Percentiles rank a stretch among this genome's conserved stretches.
These are phyloP conservation scores for Pichia nakasei DNA, from an alignment of 805 yeast genomes.

Conservation along the genomic window DNA sequence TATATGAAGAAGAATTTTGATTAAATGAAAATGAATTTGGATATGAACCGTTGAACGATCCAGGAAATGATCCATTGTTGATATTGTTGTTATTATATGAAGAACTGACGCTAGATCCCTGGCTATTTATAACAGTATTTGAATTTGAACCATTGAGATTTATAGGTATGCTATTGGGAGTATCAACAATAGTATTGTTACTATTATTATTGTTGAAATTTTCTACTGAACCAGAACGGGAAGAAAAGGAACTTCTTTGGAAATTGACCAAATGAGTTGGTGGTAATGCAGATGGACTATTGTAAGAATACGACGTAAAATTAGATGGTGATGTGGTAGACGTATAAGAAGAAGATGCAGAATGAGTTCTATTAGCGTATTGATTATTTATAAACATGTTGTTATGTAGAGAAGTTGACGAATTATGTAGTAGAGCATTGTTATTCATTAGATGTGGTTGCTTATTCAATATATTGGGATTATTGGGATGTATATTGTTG, in stretches of 20 bases:
- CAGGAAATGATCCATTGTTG: not conserved
- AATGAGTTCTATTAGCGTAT: slow-evolving; percentile 3
- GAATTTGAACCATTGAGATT: not conserved
- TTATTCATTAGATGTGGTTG: no score
- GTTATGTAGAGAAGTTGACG: not conserved
- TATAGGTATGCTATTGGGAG: not conserved
- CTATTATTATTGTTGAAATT: not conserved
- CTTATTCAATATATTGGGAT: not conserved
- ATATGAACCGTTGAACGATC: not conserved
- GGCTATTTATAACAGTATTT: not conserved
- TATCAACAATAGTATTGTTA: not conserved
- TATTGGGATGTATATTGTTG: no score
- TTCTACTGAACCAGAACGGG: slow-evolving; percentile 22
- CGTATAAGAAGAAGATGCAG: slow-evolving; percentile 17
- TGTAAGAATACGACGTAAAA: slow-evolving; percentile 16
- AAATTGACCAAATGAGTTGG: slow-evolving; percentile 17
- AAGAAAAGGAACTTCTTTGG: slow-evolving; percentile 20
- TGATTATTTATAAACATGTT: not conserved
- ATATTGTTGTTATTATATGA: not conserved
- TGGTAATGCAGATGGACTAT: slow-evolving; percentile 28
- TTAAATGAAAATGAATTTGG: slow-evolving; percentile 2
- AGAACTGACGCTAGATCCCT: not conserved
- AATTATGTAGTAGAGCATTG: not conserved
- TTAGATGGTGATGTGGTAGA: slow-evolving; percentile 27
- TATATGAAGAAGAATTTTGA: slow-evolving; percentile 1